A percentile compares a stretch with the other conserved stretches of the same genome.
phyloP scores from a whole-genome alignment of 768 basidiomycete species.

The Naganishia kalamii region DNA sequence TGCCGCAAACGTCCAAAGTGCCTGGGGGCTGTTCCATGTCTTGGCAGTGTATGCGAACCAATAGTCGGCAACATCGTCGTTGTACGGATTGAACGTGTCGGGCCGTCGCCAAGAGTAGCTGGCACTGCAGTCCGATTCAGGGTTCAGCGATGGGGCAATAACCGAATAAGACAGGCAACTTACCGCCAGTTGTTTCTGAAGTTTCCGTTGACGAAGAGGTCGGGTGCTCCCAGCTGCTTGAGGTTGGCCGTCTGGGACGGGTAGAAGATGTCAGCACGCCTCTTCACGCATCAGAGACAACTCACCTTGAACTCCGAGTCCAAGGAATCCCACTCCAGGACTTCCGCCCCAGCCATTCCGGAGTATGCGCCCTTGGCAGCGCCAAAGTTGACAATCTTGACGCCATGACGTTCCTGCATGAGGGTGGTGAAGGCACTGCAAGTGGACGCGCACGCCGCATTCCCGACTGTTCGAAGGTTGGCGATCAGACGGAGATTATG shows the following conservation, averaged over 20 bases:
- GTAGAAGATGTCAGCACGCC: neutral
- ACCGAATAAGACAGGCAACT: neutral
- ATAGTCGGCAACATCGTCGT: constrained; percentile 8
- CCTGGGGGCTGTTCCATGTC: constrained; percentile 16
- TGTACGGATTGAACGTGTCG: constrained; percentile 6
- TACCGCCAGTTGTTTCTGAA: constrained; percentile 21
- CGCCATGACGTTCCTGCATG: constrained; percentile 57
- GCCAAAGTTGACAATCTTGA: constrained; percentile 93
- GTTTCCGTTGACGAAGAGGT: constrained; percentile 18
- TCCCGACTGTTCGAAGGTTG: no score
- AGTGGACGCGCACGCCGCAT: constrained; percentile 54
- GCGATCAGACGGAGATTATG: no score
- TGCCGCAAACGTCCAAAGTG: constrained; percentile 10
- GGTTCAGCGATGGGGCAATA: neutral
- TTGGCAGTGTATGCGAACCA: constrained; percentile 10
- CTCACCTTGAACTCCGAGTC: constrained; percentile 54
- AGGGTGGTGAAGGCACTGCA: constrained; percentile 61
- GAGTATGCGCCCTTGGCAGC: constrained; percentile 72
- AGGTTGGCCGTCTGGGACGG: constrained; percentile 13
- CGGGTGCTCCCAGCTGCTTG: constrained; percentile 12
- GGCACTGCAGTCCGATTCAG: neutral
- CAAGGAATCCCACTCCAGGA: constrained; percentile 58
- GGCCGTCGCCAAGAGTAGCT: constrained; percentile 5
- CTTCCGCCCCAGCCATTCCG: constrained; percentile 60
- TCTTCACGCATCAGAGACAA: neutral